These are phyloP conservation scores for Amylostereum areolatum DNA, from an alignment of 1,284 basidiomycete genomes.

Conservation along the genomic window DNA sequence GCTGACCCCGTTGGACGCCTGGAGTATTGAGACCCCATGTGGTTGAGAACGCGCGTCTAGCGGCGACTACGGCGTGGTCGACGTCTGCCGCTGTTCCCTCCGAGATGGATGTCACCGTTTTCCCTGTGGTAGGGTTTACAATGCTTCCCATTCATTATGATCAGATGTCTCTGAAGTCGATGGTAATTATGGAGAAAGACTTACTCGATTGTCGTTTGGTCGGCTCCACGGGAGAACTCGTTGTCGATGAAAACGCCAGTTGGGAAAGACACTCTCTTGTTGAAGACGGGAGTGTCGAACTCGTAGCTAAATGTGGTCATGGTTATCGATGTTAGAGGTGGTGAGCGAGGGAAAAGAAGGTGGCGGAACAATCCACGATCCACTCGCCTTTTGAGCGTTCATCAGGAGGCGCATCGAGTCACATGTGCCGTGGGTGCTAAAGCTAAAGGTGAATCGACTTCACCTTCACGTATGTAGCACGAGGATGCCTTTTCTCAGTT, in stretches of 20 bases:
- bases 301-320: slow-evolving; percentile 46
- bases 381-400: no score
- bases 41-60: slow-evolving; percentile 71
- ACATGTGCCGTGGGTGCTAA: no score
- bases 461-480: no score
- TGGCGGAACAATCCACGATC: no score
- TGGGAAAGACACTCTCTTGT: slow-evolving; percentile 63
- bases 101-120: slow-evolving; percentile 61
- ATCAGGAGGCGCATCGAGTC: no score
- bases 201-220: slow-evolving; percentile 63
- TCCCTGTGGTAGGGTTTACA: slow-evolving; percentile 76
- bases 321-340: slow-evolving; percentile 23
- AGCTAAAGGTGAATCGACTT: no score
- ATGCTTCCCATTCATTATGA: slow-evolving; percentile 37
- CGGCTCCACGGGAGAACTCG: slow-evolving; percentile 68
- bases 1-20: slow-evolving; percentile 56
- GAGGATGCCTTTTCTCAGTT: no score
- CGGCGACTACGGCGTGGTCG: slow-evolving; percentile 71
- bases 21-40: slow-evolving; percentile 70
- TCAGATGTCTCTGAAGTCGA: no score
- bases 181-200: no score
- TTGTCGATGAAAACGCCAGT: slow-evolving; percentile 83
- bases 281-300: slow-evolving; percentile 62
- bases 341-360: slow-evolving; percentile 4
- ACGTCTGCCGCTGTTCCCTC: slow-evolving; percentile 70